These are phyloP conservation scores for Lasiodiplodia hormozganensis DNA, from an alignment of 2,329 filamentous ascomycete species.

Conservation along the genomic window DNA sequence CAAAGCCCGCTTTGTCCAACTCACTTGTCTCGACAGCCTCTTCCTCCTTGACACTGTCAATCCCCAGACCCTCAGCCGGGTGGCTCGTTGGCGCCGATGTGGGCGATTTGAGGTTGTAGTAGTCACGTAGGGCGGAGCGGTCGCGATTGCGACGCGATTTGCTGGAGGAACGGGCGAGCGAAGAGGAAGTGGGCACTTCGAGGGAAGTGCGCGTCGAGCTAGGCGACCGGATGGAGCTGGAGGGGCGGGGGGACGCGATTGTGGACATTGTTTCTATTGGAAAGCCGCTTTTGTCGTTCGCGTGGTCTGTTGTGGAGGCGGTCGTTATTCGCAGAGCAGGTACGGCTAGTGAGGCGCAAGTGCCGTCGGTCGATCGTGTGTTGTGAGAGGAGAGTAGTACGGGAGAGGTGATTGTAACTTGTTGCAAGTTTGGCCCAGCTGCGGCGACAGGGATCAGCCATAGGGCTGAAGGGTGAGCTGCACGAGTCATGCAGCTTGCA, in stretches of 20 bases:
- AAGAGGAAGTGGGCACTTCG: constrained; percentile 55
- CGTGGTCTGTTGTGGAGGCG: background rate
- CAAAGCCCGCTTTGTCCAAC: constrained; percentile 76
- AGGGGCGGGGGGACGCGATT: constrained; percentile 65
- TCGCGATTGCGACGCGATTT: constrained; percentile 72
- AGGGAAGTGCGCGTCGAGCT: constrained; percentile 78
- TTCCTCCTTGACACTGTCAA: constrained; percentile 57
- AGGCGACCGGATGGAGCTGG: constrained; percentile 68
- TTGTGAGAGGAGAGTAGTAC: background rate
- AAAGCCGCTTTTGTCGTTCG: background rate
- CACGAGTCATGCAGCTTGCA: constrained; percentile 19
- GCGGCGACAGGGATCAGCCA: constrained; percentile 13
- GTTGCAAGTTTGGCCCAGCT: background rate
- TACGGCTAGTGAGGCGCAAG: background rate
- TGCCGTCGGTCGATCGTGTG: background rate
- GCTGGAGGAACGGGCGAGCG: constrained; percentile 36
- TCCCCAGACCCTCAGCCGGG: constrained; percentile 45
- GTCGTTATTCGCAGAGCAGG: background rate
- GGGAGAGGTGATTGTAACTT: constrained; percentile 1
- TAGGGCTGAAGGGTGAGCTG: constrained; percentile 29
- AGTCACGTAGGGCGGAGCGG: constrained; percentile 87
- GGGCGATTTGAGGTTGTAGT: constrained; percentile 79
- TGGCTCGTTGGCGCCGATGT: constrained; percentile 48
- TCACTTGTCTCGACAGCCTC: constrained; percentile 62
- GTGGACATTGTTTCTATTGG: constrained; percentile 58